Evolutionary conservation across 1,139 yeast genomes (phyloP).

Genomic region (Debaryomyces subglobosus): DNA sequence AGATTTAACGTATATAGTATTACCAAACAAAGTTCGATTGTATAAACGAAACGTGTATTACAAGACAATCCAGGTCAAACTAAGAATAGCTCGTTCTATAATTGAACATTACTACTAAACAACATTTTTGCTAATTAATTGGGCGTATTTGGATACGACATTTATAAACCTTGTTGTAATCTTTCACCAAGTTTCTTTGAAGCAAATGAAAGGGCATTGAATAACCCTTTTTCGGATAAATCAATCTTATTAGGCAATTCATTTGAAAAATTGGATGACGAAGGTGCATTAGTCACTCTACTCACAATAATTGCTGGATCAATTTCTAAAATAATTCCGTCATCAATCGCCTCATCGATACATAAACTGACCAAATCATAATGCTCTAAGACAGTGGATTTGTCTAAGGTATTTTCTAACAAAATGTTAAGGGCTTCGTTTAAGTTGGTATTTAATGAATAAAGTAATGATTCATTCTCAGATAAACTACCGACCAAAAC

Average conservation of each 20-base stretch:
- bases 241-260: conserved; percentile 71
- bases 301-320: conserved; percentile 87
- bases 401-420: conserved; percentile 76
- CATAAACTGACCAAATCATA: conserved; percentile 86
- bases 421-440: conserved; percentile 81
- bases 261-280: conserved; percentile 27
- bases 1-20: neutral
- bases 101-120: conserved; percentile 2
- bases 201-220: conserved; percentile 90
- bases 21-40: neutral
- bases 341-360: conserved; percentile 90
- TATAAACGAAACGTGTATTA: conserved; percentile 5
- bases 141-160: neutral
- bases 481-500: conserved; percentile 71
- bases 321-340: conserved; percentile 87
- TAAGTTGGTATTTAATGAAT: conserved; percentile 75
- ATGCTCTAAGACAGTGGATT: conserved; percentile 74
- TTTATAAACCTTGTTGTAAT: conserved; percentile 71
- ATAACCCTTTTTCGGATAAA: conserved; percentile 81
- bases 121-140: neutral
- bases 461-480: conserved; percentile 86
- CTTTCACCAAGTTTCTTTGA: conserved; percentile 84
- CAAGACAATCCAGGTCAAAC: conserved; percentile 1
- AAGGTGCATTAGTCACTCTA: conserved; percentile 85
- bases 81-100: conserved; percentile 3